phyloP scores from a whole-genome alignment of 441 rosid species.

The Pelargonium cotyledonis region DNA sequence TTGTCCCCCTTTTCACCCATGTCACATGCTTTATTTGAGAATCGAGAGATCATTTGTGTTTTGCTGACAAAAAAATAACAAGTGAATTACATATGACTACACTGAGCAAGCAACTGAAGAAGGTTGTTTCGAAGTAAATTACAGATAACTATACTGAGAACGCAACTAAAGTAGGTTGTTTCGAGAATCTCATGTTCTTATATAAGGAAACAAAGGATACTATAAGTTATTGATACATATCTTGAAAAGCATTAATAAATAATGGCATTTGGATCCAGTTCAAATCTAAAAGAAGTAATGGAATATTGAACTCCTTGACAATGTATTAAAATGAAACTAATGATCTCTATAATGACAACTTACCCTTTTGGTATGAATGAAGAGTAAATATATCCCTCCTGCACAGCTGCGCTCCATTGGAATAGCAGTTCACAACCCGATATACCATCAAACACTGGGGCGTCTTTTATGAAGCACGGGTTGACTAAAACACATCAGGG shows the following conservation, averaged over 20 bases:
- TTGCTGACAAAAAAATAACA: no score
- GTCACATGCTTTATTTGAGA: no score
- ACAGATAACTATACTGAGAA: no score
- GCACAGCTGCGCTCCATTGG: background rate
- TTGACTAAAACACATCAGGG: background rate
- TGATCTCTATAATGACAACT: background rate
- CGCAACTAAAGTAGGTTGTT: no score
- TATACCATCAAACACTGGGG: no score
- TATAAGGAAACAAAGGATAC: background rate
- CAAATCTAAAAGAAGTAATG: background rate
- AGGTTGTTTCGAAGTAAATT: no score
- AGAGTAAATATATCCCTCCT: background rate
- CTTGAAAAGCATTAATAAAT: background rate
- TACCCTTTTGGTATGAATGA: background rate
- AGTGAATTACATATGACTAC: no score
- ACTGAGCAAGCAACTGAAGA: no score
- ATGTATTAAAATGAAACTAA: background rate
- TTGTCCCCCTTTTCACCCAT: no score
- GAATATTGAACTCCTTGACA: background rate
- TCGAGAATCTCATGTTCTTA: no score
- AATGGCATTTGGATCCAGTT: background rate
- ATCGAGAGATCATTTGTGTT: no score
- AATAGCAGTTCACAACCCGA: background rate
- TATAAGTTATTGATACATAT: background rate
- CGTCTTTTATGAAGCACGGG: background rate